phyloP scores from a whole-genome alignment of 768 basidiomycete species.

The Clitopilus hobsonii region DNA sequence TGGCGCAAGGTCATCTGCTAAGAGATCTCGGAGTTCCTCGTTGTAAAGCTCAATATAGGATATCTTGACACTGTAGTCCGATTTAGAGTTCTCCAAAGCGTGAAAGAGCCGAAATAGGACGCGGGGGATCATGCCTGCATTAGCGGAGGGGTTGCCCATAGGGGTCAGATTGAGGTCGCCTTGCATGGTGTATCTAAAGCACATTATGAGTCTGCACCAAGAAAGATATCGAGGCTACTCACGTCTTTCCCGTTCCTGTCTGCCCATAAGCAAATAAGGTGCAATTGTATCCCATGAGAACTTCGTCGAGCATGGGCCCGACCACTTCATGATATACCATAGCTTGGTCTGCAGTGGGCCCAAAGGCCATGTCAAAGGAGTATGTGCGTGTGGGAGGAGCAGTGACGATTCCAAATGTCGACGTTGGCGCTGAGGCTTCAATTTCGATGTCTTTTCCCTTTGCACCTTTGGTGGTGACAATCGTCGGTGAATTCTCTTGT shows the following conservation, averaged over 20 bases:
- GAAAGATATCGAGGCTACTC: slow-evolving; percentile 24
- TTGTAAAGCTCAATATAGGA: slow-evolving; percentile 97
- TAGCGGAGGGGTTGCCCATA: slow-evolving; percentile 80
- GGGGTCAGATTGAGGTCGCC: slow-evolving; percentile 83
- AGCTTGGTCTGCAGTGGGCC: slow-evolving; percentile 93
- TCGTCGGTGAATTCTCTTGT: slow-evolving; percentile 81
- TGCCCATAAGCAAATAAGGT: slow-evolving; percentile 98
- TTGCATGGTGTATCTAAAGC: slow-evolving; percentile 89
- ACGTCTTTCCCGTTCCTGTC: slow-evolving; percentile 99
- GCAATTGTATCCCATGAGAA: slow-evolving; percentile 95
- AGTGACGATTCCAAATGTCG: slow-evolving; percentile 69
- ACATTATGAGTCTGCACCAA: slow-evolving; percentile 3
- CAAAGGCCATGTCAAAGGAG: slow-evolving; percentile 93
- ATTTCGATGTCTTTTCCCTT: slow-evolving; percentile 75
- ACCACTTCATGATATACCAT: slow-evolving; percentile 94
- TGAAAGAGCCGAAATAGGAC: slow-evolving; percentile 89
- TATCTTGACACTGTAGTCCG: slow-evolving; percentile 90
- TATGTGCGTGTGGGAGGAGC: slow-evolving; percentile 82
- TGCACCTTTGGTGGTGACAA: slow-evolving; percentile 74
- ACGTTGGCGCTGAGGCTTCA: slow-evolving; percentile 66
- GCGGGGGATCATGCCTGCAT: slow-evolving; percentile 96
- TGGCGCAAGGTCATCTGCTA: slow-evolving; percentile 71
- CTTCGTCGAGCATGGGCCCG: slow-evolving; percentile 87
- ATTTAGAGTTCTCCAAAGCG: slow-evolving; percentile 67
- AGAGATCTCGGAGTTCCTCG: slow-evolving; percentile 93